Evolutionary conservation across 331 rosid species (phyloP).

Genomic region (Rosa hybrid): DNA sequence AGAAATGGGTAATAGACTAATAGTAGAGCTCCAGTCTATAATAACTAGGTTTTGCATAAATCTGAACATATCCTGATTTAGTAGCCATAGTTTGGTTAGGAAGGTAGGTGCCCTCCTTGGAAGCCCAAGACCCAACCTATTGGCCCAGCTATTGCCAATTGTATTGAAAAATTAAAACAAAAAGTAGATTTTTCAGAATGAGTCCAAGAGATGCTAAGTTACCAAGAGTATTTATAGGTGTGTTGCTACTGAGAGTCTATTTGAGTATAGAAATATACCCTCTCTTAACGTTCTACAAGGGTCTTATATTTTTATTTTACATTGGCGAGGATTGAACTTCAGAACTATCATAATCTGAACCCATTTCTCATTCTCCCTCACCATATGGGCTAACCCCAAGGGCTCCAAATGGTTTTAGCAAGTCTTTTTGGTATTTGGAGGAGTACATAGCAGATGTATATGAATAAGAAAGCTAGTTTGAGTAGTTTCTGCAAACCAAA

Average conservation of each 20-base stretch:
- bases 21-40: not conserved
- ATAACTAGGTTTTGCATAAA: not conserved
- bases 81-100: not conserved
- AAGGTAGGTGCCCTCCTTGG: not conserved
- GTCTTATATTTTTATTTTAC: not conserved
- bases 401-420: not conserved
- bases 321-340: not conserved
- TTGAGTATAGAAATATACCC: not conserved
- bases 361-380: not conserved
- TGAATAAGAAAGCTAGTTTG: not conserved
- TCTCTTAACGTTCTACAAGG: not conserved
- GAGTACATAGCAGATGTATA: not conserved
- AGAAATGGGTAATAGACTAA: not conserved
- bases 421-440: too few species aligned
- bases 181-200: not conserved
- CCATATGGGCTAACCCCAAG: not conserved
- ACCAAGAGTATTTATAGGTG: not conserved
- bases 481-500: not conserved
- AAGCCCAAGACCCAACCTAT: not conserved
- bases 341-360: not conserved
- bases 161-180: not conserved
- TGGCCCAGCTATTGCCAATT: not conserved
- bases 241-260: not conserved
- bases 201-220: not conserved
- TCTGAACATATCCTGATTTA: not conserved